Conservation (phyloP, 768 basidiomycete species). For the Candolleomyces eurysporus region DNA sequence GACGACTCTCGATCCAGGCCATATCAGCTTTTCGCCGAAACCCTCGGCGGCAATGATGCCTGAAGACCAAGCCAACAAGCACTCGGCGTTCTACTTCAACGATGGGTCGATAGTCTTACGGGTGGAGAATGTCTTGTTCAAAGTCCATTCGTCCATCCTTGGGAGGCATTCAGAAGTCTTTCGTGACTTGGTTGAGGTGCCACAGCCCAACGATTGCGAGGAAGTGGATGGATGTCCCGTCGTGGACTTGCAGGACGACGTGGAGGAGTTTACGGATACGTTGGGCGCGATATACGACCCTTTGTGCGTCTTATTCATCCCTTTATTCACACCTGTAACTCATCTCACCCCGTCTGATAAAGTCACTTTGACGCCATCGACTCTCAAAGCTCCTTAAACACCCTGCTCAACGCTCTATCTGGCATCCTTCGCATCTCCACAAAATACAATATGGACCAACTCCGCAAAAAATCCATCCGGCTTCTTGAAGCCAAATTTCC, state of each 20-base stretch:
- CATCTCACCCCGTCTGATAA: constrained; percentile 12
- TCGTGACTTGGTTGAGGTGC: constrained; percentile 34
- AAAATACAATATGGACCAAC: constrained; percentile 39
- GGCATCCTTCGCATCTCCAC: constrained; percentile 42
- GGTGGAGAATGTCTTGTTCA: constrained; percentile 30
- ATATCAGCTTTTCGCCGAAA: background rate
- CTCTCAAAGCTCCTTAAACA: constrained; percentile 28
- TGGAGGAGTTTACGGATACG: constrained; percentile 34
- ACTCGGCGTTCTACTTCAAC: constrained; percentile 35
- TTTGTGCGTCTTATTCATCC: constrained; percentile 36
- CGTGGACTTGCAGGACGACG: constrained; percentile 29
- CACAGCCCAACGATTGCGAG: constrained; percentile 32
- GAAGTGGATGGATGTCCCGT: constrained; percentile 35
- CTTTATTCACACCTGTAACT: background rate
- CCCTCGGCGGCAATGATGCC: too few species aligned
- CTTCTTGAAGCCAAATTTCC: constrained; percentile 41
- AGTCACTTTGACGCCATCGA: constrained; percentile 38
- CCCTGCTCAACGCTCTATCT: constrained; percentile 38
- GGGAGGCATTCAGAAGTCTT: constrained; percentile 41
- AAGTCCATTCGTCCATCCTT: constrained; percentile 37
- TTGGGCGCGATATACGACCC: constrained; percentile 36
- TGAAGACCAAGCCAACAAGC: constrained; percentile 1
- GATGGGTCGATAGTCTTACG: constrained; percentile 40
- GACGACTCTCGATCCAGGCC: too few species aligned
- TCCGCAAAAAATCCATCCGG: constrained; percentile 37